Evolutionary conservation across 2,329 filamentous ascomycete genomes (phyloP), one percentile per base, ranked within the genome.

Genomic region (Myriosclerotinia scirpicola): DNA sequence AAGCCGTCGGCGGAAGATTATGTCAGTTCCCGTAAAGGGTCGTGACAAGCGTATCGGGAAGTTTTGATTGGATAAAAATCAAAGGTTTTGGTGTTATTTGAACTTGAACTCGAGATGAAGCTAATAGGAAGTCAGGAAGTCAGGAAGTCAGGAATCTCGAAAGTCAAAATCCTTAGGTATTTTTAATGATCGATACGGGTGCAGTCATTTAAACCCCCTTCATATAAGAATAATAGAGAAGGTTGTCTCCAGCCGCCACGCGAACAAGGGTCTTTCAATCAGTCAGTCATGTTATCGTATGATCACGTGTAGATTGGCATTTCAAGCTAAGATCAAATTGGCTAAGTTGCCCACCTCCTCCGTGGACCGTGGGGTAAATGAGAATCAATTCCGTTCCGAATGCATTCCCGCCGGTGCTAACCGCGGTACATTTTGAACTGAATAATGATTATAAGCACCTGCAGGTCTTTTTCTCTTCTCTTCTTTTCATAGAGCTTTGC

Each of bases 21-120:
- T 71, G 69, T 67, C 52, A 36, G 30, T 64, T 71, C 40, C 66
- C 69, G 68, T 26, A 26, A 26, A 26, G 26, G 26, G 26, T 26
- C 26, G 26, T 26, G 26, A 63, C 40, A 26, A 44, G n/a, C 30
- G 15, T 42, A 44, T 26, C 36, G 34, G 52, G 12, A 30, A 54
- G 36, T 42, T 42, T 26, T 50, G 59, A 62, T 48, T 50, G 59
- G 50, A 34, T 30, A 63, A 30, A 53, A 46, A 20, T 11, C 17
- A 15, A 44, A 44, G 3, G 26, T 26, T 2, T 26, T 26, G 26
- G 26, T 26, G 26, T 3, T n/a, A n/a, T n/a, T n/a, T n/a, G n/a
- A n/a, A n/a, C n/a, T n/a, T n/a, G n/a, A n/a, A n/a, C n/a, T n/a
- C n/a, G n/a, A 26, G 26, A 26, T 26, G 26, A 26, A 26, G 26